phyloP scores from a whole-genome alignment of 306 rosid genomes.

The Vicia faba region DNA sequence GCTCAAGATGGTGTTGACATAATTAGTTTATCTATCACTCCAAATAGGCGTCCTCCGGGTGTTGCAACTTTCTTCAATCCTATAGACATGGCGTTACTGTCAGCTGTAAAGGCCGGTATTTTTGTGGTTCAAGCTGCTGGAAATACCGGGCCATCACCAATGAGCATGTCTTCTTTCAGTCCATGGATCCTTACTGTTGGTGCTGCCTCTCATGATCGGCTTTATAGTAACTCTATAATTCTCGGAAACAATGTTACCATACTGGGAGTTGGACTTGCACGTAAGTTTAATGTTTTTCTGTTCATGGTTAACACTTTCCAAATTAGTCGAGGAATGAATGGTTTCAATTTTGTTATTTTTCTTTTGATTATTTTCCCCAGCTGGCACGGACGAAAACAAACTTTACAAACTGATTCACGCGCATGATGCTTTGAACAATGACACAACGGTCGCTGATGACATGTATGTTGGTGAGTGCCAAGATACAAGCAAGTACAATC shows the following conservation, averaged over 20 bases:
- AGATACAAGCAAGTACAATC: constrained; percentile 63
- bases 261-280: constrained; percentile 87
- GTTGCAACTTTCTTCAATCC: constrained; percentile 96
- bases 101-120: constrained; percentile 90
- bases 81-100: constrained; percentile 91
- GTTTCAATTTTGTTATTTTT: constrained; percentile 7
- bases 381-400: constrained; percentile 58
- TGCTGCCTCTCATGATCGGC: constrained; percentile 86
- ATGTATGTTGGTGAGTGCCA: constrained; percentile 95
- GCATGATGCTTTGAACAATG: constrained; percentile 68
- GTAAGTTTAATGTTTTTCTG: constrained; percentile 52
- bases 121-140: constrained; percentile 99
- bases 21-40: constrained; percentile 87
- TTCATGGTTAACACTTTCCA: constrained; percentile 3
- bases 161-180: constrained; percentile 92
- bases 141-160: constrained; percentile 95
- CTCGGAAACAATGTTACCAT: constrained; percentile 87
- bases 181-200: constrained; percentile 97
- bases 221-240: constrained; percentile 71
- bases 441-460: constrained; percentile 48
- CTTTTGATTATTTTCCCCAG: constrained; percentile 49
- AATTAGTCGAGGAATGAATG: not conserved
- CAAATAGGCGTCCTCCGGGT: constrained; percentile 97
- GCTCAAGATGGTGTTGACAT: constrained; percentile 96
- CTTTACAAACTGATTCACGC: constrained; percentile 72